These are phyloP conservation scores for Clavispora carvajalis DNA, from an alignment of 805 yeast genomes.

Conservation along the genomic window DNA sequence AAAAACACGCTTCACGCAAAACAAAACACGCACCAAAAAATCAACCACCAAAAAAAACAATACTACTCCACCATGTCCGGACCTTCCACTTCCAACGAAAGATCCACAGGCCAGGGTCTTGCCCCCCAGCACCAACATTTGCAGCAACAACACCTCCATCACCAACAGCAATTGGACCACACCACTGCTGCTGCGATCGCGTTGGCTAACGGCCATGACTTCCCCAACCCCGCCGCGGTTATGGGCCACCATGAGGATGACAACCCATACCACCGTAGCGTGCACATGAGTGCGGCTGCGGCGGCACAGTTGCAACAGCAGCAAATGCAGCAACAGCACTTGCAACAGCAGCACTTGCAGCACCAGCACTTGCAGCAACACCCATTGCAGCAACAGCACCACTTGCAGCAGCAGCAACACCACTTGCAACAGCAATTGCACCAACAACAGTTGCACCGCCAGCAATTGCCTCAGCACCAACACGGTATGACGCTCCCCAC, in stretches of 20 bases:
- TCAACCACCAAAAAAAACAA: not conserved
- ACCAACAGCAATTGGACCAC: constrained; percentile 17
- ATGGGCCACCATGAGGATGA: constrained; percentile 18
- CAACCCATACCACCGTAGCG: constrained; percentile 14
- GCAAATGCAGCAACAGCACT: constrained; percentile 15
- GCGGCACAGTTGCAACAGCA: constrained; percentile 15
- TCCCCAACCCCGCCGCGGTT: constrained; percentile 14
- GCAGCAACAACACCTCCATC: constrained; percentile 15
- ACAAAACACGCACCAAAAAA: constrained; percentile 1
- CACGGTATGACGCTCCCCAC: constrained; percentile 15
- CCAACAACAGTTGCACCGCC: constrained; percentile 14
- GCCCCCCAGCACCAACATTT: constrained; percentile 14
- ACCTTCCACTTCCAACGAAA: constrained; percentile 18
- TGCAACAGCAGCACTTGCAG: constrained; percentile 16
- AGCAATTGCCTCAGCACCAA: constrained; percentile 16
- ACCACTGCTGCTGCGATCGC: constrained; percentile 20
- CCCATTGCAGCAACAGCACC: constrained; percentile 5
- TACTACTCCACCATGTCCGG: constrained; percentile 12
- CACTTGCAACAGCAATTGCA: constrained; percentile 7
- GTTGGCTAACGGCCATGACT: constrained; percentile 16
- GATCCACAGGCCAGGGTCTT: constrained; percentile 11
- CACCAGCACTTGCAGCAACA: constrained; percentile 18
- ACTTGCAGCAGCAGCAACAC: constrained; percentile 4
- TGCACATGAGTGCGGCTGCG: constrained; percentile 14
- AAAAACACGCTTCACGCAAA: not conserved